Evolutionary conservation across 1,284 basidiomycete genomes (phyloP).

Genomic region (Marasmius tenuissimus): DNA sequence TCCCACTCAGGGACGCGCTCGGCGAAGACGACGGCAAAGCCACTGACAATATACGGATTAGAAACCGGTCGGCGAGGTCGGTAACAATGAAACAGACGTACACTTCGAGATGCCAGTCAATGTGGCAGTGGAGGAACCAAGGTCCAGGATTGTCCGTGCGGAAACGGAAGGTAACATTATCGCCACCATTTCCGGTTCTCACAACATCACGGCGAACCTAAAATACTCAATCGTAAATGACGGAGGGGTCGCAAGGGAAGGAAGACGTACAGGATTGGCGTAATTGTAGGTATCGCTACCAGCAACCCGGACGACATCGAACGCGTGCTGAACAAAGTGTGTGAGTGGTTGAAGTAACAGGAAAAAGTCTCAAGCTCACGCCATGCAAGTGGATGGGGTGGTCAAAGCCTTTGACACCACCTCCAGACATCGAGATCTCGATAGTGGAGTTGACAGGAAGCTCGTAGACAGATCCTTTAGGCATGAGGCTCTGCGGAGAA

Average conservation of each 20-base stretch:
- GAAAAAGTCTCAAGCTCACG: not conserved
- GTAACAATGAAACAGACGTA: not conserved
- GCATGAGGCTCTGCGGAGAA: not conserved
- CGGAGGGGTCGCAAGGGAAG: too few relatives aligned
- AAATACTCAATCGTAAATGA: too few relatives aligned
- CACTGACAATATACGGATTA: too few relatives aligned
- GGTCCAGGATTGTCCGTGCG: slow-evolving; percentile 11
- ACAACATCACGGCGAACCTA: slow-evolving; percentile 5
- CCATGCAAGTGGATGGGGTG: slow-evolving; percentile 18
- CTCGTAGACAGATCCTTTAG: slow-evolving; percentile 6
- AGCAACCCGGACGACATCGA: slow-evolving; percentile 12
- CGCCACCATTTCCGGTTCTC: slow-evolving; percentile 15
- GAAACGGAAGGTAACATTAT: slow-evolving; percentile 27
- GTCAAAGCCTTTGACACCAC: slow-evolving; percentile 4
- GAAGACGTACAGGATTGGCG: slow-evolving; percentile 18
- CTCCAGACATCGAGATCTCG: slow-evolving; percentile 7
- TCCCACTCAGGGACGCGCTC: too few relatives aligned
- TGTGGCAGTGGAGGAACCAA: not conserved
- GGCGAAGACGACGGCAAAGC: too few relatives aligned
- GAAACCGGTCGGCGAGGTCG: too few relatives aligned
- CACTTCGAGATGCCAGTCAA: slow-evolving; percentile 11
- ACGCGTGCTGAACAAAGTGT: slow-evolving; percentile 9
- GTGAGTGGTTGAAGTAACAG: not conserved
- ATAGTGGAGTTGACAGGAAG: slow-evolving; percentile 10
- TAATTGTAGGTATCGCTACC: slow-evolving; percentile 12